Evolutionary conservation across 2,329 filamentous ascomycete genomes (phyloP).

Genomic region (Trichoderma atrobrunneum): DNA sequence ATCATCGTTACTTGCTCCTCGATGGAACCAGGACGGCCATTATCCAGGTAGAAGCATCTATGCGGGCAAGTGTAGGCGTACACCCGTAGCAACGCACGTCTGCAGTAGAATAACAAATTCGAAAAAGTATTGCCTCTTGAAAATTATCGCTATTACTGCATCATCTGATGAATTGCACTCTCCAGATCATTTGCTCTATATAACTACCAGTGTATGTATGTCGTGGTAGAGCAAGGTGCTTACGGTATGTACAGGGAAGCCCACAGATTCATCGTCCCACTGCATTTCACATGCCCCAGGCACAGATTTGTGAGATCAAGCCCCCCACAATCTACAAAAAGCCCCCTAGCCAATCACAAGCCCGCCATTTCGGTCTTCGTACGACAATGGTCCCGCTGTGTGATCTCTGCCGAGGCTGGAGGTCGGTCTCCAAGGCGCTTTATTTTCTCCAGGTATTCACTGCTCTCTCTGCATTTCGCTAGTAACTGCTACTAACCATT

Average conservation of each 20-base stretch:
- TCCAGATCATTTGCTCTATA: not conserved
- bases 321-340: not conserved
- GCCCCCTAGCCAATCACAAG: not conserved
- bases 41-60: not conserved
- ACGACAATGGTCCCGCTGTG: not conserved
- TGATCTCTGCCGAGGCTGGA: conserved; percentile 4
- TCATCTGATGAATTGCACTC: not conserved
- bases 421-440: not conserved
- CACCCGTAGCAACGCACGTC: not conserved
- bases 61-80: not conserved
- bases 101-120: not conserved
- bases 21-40: not conserved
- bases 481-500: not conserved
- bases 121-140: not conserved
- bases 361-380: not conserved
- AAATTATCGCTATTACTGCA: not conserved
- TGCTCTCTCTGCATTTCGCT: not conserved
- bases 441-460: not conserved
- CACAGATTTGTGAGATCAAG: not conserved
- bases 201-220: not conserved
- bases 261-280: not conserved
- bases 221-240: not conserved
- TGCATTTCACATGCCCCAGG: not conserved
- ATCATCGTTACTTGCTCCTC: not conserved
- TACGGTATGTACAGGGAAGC: not conserved